These are phyloP conservation scores for Globisporangium rhizosaccharum DNA, from an alignment of 352 stramenopile species.

Conservation along the genomic window DNA sequence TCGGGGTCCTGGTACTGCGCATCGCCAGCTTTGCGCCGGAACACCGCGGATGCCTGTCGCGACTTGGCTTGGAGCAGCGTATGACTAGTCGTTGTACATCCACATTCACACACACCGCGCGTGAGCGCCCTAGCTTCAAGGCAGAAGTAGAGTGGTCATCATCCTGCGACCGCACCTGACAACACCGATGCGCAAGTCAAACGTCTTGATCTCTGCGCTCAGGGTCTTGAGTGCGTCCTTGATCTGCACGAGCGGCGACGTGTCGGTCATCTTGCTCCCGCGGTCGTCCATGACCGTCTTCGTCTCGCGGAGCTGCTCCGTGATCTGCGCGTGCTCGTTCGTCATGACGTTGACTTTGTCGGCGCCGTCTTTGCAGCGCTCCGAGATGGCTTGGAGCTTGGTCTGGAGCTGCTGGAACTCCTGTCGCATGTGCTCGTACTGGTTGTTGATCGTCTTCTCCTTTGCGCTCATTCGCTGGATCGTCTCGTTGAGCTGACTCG, in stretches of 20 bases:
- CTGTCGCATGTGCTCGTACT: constrained; percentile 64
- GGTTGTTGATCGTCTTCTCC: constrained; percentile 79
- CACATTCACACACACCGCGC: not conserved
- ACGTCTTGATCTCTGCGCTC: constrained; percentile 69
- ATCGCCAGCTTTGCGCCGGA: constrained; percentile 33
- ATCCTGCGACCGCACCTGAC: constrained; percentile 27
- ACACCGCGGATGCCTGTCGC: constrained; percentile 39
- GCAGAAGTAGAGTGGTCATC: not conserved
- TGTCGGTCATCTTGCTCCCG: constrained; percentile 84
- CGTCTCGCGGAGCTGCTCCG: constrained; percentile 69
- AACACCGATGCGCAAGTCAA: constrained; percentile 77
- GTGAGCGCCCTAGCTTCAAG: not conserved
- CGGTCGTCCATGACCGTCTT: constrained; percentile 78
- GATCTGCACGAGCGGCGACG: constrained; percentile 77
- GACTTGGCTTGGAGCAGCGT: constrained; percentile 72
- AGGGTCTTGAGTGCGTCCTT: constrained; percentile 81
- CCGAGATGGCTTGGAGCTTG: constrained; percentile 49
- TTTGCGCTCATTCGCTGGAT: constrained; percentile 58
- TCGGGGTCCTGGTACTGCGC: constrained; percentile 61
- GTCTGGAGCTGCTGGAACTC: constrained; percentile 67
- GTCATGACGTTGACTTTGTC: constrained; percentile 78
- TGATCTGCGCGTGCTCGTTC: constrained; percentile 61
- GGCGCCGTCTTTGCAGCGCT: constrained; percentile 58
- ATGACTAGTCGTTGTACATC: constrained; percentile 23
- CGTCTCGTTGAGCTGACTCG: constrained; percentile 47